These are phyloP conservation scores for Phylloporus sp. DNA, from an alignment of 1,284 basidiomycete genomes.

Conservation along the genomic window DNA sequence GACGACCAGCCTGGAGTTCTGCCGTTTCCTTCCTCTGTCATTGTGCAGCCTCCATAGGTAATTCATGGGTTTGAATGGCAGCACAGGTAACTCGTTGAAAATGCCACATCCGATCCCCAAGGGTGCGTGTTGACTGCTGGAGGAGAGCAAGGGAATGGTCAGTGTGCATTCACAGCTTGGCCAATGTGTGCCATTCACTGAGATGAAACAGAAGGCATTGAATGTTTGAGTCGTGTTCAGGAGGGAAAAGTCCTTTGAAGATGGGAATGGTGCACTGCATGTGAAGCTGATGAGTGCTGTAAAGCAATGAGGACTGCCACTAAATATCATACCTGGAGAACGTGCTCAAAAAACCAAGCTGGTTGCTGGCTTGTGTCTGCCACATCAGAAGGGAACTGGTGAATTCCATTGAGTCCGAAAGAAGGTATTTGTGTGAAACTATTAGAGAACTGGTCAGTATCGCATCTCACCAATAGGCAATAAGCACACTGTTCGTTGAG, in stretches of 20 bases:
- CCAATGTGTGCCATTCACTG: slow-evolving; percentile 5
- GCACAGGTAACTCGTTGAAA: neutral
- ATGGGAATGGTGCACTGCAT: neutral
- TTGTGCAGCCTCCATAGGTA: neutral
- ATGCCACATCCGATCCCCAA: neutral
- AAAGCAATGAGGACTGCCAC: too few relatives aligned
- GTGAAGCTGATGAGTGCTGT: neutral
- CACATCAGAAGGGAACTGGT: neutral
- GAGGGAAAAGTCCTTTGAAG: slow-evolving; percentile 6
- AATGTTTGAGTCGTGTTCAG: neutral
- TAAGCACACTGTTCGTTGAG: neutral
- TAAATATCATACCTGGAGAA: neutral
- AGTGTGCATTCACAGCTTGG: neutral
- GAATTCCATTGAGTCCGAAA: neutral
- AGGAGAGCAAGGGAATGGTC: neutral
- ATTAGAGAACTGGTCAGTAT: too few relatives aligned
- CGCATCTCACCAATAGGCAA: too few relatives aligned
- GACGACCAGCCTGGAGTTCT: neutral
- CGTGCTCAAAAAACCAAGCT: neutral
- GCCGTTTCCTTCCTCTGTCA: slow-evolving; percentile 2
- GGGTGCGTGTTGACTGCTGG: neutral
- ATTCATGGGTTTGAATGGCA: neutral
- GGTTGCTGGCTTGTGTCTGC: neutral
- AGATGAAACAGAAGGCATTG: neutral
- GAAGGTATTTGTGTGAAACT: neutral